Conservation (phyloP, 1,284 basidiomycete species). For the Cerioporus squamosus region DNA sequence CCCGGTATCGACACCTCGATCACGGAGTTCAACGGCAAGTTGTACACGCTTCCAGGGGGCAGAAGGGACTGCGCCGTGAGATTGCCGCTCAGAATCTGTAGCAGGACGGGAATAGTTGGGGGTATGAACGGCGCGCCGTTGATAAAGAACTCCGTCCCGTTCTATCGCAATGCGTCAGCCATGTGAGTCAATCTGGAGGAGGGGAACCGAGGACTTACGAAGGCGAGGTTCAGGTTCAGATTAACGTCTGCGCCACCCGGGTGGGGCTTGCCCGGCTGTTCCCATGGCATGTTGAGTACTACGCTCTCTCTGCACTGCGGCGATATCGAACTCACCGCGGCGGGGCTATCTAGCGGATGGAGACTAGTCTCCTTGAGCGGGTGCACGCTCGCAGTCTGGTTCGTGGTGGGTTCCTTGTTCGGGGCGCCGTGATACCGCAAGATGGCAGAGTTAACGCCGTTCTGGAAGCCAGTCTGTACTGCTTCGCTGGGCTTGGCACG, state of each 20-base stretch:
- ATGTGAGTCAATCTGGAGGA: too few species aligned
- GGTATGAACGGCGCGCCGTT: conserved; percentile 32
- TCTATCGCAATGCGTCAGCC: not conserved
- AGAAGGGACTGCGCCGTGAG: conserved; percentile 34
- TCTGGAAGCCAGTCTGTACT: conserved; percentile 28
- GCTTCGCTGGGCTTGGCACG: conserved; percentile 40
- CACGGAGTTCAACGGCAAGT: conserved; percentile 32
- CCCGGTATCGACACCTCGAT: conserved; percentile 42
- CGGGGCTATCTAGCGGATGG: conserved; percentile 14
- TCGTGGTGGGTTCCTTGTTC: conserved; percentile 46
- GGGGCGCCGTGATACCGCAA: conserved; percentile 40
- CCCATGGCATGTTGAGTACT: not conserved
- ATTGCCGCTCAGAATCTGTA: conserved; percentile 41
- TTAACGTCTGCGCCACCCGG: conserved; percentile 36
- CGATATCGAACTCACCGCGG: conserved; percentile 2
- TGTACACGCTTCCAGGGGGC: conserved; percentile 37
- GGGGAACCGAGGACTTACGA: not conserved
- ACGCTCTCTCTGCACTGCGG: too few species aligned
- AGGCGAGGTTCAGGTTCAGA: conserved; percentile 21
- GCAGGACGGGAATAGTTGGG: conserved; percentile 39
- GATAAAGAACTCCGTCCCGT: conserved; percentile 26
- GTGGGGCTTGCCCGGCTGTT: conserved; percentile 31
- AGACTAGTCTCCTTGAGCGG: conserved; percentile 34
- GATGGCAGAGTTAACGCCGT: conserved; percentile 40
- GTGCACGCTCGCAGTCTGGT: conserved; percentile 22